Conservation (phyloP, 2,329 filamentous ascomycete species). For the Blumeriella jaapii region DNA sequence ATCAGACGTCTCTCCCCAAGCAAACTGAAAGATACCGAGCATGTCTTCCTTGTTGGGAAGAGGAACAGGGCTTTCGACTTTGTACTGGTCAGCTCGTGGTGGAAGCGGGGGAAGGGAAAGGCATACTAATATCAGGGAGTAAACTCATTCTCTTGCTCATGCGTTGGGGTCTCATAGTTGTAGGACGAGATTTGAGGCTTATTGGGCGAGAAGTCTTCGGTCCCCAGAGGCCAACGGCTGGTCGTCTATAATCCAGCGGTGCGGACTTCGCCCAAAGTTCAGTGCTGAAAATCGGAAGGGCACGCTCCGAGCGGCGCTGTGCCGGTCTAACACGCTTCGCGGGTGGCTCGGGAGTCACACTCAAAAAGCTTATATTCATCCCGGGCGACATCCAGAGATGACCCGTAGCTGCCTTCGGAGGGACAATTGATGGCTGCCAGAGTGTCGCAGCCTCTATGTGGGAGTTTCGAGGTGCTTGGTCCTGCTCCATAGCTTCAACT, state of each 20-base stretch:
- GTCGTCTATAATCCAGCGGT: constrained; percentile 8
- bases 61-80: constrained; percentile 47
- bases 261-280: constrained; percentile 23
- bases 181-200: constrained; percentile 30
- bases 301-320: constrained; percentile 11
- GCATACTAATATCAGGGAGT: constrained; percentile 44
- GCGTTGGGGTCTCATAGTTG: constrained; percentile 42
- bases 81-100: constrained; percentile 9
- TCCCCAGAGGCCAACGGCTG: constrained; percentile 23
- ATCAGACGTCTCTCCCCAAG: constrained; percentile 54
- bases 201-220: constrained; percentile 20
- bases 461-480: not conserved
- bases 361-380: constrained; percentile 2
- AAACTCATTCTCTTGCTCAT: constrained; percentile 44
- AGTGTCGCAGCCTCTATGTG: constrained; percentile 11
- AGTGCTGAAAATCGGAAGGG: constrained; percentile 18
- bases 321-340: constrained; percentile 21
- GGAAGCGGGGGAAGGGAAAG: not conserved
- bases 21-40: constrained; percentile 54
- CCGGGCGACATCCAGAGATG: constrained; percentile 20
- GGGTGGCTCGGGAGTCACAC: constrained; percentile 17
- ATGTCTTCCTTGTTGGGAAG: constrained; percentile 46
- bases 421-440: constrained; percentile 16
- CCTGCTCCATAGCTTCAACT: constrained; percentile 4
- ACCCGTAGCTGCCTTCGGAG: constrained; percentile 12